phyloP scores from a whole-genome alignment of 1,284 basidiomycete genomes.

The Heterobasidion occidentale region DNA sequence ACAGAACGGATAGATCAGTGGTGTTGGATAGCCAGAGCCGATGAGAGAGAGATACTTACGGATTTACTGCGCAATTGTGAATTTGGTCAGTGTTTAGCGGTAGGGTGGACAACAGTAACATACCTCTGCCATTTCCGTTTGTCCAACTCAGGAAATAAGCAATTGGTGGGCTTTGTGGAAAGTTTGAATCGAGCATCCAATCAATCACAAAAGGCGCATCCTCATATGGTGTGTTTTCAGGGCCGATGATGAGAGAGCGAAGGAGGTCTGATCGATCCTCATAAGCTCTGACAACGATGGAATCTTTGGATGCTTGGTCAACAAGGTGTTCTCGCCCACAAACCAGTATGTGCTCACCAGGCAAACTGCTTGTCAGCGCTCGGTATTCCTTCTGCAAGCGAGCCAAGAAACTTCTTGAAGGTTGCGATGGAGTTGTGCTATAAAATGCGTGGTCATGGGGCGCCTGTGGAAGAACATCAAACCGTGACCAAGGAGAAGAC shows the following conservation, averaged over 20 bases:
- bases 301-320: constrained; percentile 33
- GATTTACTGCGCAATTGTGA: constrained; percentile 45
- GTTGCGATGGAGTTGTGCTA: constrained; percentile 48
- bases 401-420: constrained; percentile 65
- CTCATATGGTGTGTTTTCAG: constrained; percentile 89
- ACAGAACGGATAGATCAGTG: not conserved
- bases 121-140: constrained; percentile 85
- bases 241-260: constrained; percentile 85
- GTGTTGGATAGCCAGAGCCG: not conserved
- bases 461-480: constrained; percentile 67
- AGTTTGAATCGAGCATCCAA: constrained; percentile 84
- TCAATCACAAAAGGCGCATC: constrained; percentile 94
- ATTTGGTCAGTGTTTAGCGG: not conserved
- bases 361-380: constrained; percentile 71
- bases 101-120: constrained; percentile 13
- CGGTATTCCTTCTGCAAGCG: constrained; percentile 81
- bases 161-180: constrained; percentile 79
- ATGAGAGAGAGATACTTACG: constrained; percentile 37
- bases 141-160: constrained; percentile 94
- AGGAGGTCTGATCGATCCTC: constrained; percentile 84
- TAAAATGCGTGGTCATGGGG: constrained; percentile 80
- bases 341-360: constrained; percentile 43
- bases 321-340: constrained; percentile 1
- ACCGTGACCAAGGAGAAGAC: constrained; percentile 59
- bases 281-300: constrained; percentile 65